Conservation (phyloP, 495 filamentous ascomycete genomes). For the Trichoderma virens region DNA sequence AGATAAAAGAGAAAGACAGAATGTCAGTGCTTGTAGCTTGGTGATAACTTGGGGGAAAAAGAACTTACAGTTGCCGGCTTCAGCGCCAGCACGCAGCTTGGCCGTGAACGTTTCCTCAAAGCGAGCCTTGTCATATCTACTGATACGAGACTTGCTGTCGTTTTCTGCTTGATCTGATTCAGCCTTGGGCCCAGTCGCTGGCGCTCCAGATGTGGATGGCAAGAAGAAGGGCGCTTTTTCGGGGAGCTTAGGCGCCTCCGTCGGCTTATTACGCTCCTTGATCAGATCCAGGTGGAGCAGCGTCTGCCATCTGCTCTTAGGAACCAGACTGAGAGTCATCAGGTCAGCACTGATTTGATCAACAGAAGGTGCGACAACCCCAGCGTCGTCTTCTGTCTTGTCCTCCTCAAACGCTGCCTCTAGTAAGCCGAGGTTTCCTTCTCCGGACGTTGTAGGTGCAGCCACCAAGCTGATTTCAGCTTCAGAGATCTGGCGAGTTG, state of each 20-base stretch:
- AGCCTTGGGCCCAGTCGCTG: conserved; percentile 19
- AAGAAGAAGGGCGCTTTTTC: conserved; percentile 97
- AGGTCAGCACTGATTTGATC: conserved; percentile 76
- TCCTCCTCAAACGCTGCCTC: conserved; percentile 61
- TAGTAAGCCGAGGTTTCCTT: conserved; percentile 57
- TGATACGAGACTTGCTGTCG: conserved; percentile 28
- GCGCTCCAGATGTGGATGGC: conserved; percentile 51
- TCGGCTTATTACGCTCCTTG: conserved; percentile 89
- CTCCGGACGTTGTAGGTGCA: conserved; percentile 71
- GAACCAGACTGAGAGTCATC: conserved; percentile 81
- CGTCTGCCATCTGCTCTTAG: conserved; percentile 86
- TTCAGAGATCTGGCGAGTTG: conserved; percentile 72
- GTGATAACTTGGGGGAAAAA: neutral
- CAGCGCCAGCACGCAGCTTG: conserved; percentile 44
- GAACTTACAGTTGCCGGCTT: conserved; percentile 43
- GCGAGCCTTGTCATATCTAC: conserved; percentile 30
- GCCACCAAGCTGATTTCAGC: conserved; percentile 55
- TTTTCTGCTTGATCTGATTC: conserved; percentile 15
- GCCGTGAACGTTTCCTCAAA: conserved; percentile 50
- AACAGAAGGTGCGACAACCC: conserved; percentile 41
- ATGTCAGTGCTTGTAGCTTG: neutral
- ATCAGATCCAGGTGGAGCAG: conserved; percentile 85
- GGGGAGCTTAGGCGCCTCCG: conserved; percentile 79
- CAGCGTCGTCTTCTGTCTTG: conserved; percentile 37
- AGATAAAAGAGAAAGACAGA: conserved; percentile 9